Evolutionary conservation across 2,329 filamentous ascomycete species (phyloP), one percentile per base, ranked within the genome.

Genomic region (Didymosphaeria variabile): DNA sequence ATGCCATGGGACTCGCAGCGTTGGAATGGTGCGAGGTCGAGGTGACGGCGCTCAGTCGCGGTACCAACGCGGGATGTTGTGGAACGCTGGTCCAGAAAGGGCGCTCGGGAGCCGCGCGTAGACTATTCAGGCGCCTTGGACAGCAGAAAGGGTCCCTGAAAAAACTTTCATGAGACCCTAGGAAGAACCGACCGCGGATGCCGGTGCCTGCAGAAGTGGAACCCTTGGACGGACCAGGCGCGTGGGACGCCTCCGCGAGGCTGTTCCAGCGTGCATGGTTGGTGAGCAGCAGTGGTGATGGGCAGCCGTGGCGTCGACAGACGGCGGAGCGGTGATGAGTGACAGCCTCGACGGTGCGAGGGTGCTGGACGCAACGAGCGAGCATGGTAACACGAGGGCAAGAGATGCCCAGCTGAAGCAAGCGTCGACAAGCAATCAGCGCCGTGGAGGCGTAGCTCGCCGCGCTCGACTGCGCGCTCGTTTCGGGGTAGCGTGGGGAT

Each of bases 401-500:
- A 54, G 52, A 45, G 17, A 54, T 38, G 54, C 45, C 44, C 21
- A 56, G 54, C 42, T 47, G 29, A 29, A 45, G 32, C 15, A 40
- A 56, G 54, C 40, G n/a, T 38, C 26, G 21, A 56, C 54, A 49
- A 49, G 54, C 54, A 56, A 56, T 56, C 44, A 49, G 54, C 42
- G 54, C 6, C 7, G 29, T 1, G 31, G 40, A 45, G 54, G 40
- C 31, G 40, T 32, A 6, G 17, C 79, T 44, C 57, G 82, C 92
- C 74, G 80, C 93, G 61, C 85, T 84, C 5, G 88, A 90, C 26
- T 91, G 93, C 79, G 91, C 91, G 4, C 83, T 88, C 71, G 86
- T 89, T 71, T 89, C 89, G 75, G 91, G 94, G 80, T 82, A 83
- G 62, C 87, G 89, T 59, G 91, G 91, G 56, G 87, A 86, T 26